These are phyloP conservation scores for Hymenoscyphus fraxineus DNA, from an alignment of 2,329 filamentous ascomycete species.

Conservation along the genomic window DNA sequence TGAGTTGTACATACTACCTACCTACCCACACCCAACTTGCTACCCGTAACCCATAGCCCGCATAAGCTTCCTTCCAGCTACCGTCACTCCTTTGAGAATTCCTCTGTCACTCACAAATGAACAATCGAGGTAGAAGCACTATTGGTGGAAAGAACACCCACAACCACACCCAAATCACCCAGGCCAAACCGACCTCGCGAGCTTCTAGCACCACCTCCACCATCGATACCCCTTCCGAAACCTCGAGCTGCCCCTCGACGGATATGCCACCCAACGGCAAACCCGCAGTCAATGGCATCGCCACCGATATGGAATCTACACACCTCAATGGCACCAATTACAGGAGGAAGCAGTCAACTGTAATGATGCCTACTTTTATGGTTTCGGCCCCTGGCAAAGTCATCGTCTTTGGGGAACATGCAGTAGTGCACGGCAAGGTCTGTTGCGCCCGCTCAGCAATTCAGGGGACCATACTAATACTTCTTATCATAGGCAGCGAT, in stretches of 20 bases:
- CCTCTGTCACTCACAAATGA: slow-evolving; percentile 8
- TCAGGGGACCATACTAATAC: neutral
- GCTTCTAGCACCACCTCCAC: slow-evolving; percentile 26
- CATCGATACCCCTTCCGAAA: slow-evolving; percentile 27
- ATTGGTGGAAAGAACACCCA: slow-evolving; percentile 9
- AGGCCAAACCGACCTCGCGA: slow-evolving; percentile 18
- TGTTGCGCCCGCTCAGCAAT: slow-evolving; percentile 16
- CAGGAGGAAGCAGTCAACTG: slow-evolving; percentile 57
- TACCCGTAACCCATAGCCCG: no score
- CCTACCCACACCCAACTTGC: no score
- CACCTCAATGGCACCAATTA: slow-evolving; percentile 24
- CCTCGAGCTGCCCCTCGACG: slow-evolving; percentile 19
- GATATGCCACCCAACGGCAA: slow-evolving; percentile 22
- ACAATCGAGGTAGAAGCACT: neutral
- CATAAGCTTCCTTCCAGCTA: neutral
- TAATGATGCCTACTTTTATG: slow-evolving; percentile 88
- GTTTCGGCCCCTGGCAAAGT: slow-evolving; percentile 97
- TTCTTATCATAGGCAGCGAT: slow-evolving; percentile 66
- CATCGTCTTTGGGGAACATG: slow-evolving; percentile 96
- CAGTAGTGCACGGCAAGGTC: slow-evolving; percentile 95
- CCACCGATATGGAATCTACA: slow-evolving; percentile 17
- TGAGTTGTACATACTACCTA: no score
- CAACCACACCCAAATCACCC: neutral
- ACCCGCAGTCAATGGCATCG: slow-evolving; percentile 15
- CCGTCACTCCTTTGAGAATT: neutral